Evolutionary conservation across 495 filamentous ascomycete genomes (phyloP), one percentile per base, ranked within the genome.

Genomic region (Penicillium maclennaniae): DNA sequence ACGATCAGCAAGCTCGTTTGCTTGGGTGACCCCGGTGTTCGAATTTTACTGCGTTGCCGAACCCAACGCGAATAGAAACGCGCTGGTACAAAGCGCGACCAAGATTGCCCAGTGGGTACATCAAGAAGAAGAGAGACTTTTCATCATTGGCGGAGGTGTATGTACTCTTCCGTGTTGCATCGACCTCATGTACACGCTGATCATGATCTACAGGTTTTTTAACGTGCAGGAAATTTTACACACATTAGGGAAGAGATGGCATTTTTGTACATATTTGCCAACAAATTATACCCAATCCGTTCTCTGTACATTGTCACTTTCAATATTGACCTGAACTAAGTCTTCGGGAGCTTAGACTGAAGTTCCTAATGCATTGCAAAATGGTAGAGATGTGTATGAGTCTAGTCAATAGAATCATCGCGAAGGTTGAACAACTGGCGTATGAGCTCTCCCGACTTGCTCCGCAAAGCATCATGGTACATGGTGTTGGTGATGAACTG

Each of bases 21-120:
- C 87, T 6, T 97, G 93, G 93, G 79, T 87, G 37, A 96, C 91
- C 17, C 89, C 91, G 3, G 63, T 85, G 0, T 97, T 97, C 55
- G 95, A 98, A 67, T 77, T 98, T 45, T 98, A 97, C 74, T 92
- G 88, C 65, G 85, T 97, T 7, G 90, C 91, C n/a, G 87, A 87
- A 14, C 83, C 85, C 4, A 84, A 86, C 45, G 80, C 87, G 43
- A 86, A 83, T 55, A 79, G 92, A n/a, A 82, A 84, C 43, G 83
- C 84, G 14, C 77, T 97, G 48, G 88, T 89, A 17, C 87, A 92
- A 68, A 88, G 87, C 17, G 95, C 91, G 12, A 93, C 89, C 55
- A 84, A 87, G 65, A 80, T 97, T 36, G 83, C 91, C 7, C 86
- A 89, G 61, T 99, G 92, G 92, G 85, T 91, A 4, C 84, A 87